Base-by-base conservation (phyloP, 371 early-diverging fungal genomes). In the Vairimorpha necatrix region DNA sequence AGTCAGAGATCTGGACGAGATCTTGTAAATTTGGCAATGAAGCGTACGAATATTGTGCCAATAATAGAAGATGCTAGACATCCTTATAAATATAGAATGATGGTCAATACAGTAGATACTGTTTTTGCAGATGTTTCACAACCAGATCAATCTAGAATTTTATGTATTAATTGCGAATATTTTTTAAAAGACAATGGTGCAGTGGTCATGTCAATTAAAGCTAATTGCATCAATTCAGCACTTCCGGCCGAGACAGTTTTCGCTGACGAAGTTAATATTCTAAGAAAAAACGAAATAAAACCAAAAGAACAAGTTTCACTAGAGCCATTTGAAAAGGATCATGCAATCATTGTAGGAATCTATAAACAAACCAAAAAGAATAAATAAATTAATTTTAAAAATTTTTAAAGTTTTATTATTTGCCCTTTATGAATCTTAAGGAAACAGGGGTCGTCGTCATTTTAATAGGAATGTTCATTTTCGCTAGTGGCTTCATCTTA, bases 61-160 rank as follows among this genome's bases (percentile, higher is more conserved):
- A 97, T 99, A 75, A 93, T 99, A 82, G 99, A 98, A 87, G 99
- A 99, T 88, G 98, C 99, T 54, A 93, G 98, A 84, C 93, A 95
- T 85, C 99, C 99, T 70, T 91, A 94, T 87, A 96, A 95, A 87
- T 99, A 99, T 88, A 93, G 99, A 87, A 96, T 98, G 98, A 88
- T 99, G 65, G 94, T 99, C 58, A 92, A 93, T 53, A 95, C 97
- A 93, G 98, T 98, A 36, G 99, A 99, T 88, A 92, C 92, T 33
- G 91, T 99, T 76, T 98, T 99, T 87, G 96, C 97, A 56, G 98
- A 99, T 89, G 97, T 99, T 80, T 97, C 98, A 36, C 99, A 99
- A 86, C 98, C 98, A 68, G 99, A 99, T 87, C 99, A 99, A 89
- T 94, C 97, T 2, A 92, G 98, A 89, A 99, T 99, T 85, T 91